These are phyloP conservation scores for Penstemon davidsonii DNA, from an alignment of 257 asterid genomes.

Conservation along the genomic window DNA sequence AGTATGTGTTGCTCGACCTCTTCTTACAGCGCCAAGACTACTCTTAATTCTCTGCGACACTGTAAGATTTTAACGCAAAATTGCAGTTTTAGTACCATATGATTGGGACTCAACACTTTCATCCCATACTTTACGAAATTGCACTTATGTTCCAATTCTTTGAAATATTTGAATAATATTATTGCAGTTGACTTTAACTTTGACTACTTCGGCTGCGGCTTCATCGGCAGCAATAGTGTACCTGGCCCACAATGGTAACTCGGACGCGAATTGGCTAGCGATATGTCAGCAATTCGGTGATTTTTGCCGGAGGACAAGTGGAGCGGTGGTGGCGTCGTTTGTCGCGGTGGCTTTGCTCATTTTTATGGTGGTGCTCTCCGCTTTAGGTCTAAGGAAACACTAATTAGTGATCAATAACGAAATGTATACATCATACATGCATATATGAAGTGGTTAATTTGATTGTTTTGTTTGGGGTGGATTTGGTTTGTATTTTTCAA, in stretches of 20 bases:
- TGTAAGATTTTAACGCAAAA: constrained; percentile 40
- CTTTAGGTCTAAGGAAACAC: constrained; percentile 31
- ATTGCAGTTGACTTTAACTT: constrained; percentile 50
- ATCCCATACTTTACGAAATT: background rate
- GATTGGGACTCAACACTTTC: too few relatives aligned
- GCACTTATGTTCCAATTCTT: background rate
- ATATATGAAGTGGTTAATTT: background rate
- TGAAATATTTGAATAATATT: background rate
- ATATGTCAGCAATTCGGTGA: constrained; percentile 73
- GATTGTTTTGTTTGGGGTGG: background rate
- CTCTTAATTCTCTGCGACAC: constrained; percentile 57
- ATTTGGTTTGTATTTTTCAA: constrained; percentile 5
- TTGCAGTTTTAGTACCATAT: background rate
- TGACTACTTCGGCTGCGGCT: constrained; percentile 67
- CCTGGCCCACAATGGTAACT: constrained; percentile 74
- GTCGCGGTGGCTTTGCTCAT: constrained; percentile 44
- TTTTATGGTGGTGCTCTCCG: constrained; percentile 51
- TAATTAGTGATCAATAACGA: background rate
- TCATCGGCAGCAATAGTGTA: constrained; percentile 80
- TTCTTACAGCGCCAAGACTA: constrained; percentile 39
- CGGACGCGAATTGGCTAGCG: constrained; percentile 78
- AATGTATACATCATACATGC: background rate
- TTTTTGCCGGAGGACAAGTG: constrained; percentile 68
- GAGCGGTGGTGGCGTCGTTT: constrained; percentile 73
- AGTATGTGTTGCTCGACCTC: constrained; percentile 49